Conservation (phyloP, 352 stramenopile genomes). For the Phytophthora chlamydospora region DNA sequence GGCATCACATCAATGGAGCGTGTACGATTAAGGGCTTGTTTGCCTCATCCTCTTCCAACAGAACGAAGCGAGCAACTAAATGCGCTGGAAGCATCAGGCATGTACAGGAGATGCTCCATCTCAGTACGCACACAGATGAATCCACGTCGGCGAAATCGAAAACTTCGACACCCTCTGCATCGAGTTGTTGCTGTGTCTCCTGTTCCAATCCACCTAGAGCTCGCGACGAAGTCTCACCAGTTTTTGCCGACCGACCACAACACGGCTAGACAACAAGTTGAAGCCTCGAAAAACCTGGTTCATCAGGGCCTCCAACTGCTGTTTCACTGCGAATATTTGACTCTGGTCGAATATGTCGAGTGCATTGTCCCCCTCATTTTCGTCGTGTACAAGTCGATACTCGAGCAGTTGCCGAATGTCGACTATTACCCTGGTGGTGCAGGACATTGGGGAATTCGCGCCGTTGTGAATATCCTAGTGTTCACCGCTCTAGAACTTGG, state of each 20-base stretch:
- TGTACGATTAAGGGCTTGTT: no score
- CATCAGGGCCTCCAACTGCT: slow-evolving; percentile 26
- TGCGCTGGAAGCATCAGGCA: no score
- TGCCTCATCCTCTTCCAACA: no score
- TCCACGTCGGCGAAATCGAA: no score
- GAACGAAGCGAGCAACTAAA: no score
- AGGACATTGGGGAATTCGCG: neutral
- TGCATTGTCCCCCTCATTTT: slow-evolving; percentile 35
- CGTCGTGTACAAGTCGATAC: slow-evolving; percentile 28
- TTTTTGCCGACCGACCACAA: neutral
- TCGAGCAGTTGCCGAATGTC: slow-evolving; percentile 34
- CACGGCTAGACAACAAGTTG: neutral
- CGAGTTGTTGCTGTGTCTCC: neutral
- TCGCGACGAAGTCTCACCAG: neutral
- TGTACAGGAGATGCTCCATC: no score
- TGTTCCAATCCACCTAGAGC: no score
- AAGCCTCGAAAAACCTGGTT: slow-evolving; percentile 3
- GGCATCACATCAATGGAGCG: no score
- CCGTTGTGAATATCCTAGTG: slow-evolving; percentile 5
- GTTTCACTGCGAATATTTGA: slow-evolving; percentile 35
- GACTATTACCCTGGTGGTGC: slow-evolving; percentile 24
- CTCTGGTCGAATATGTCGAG: slow-evolving; percentile 38
- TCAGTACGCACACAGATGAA: no score
- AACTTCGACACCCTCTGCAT: no score
- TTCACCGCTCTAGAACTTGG: slow-evolving; percentile 37